A percentile compares a stretch with the other conserved stretches of the same genome.
Evolutionary conservation across 768 basidiomycete species (phyloP).

Genomic region (Phaeolepiota aurea): DNA sequence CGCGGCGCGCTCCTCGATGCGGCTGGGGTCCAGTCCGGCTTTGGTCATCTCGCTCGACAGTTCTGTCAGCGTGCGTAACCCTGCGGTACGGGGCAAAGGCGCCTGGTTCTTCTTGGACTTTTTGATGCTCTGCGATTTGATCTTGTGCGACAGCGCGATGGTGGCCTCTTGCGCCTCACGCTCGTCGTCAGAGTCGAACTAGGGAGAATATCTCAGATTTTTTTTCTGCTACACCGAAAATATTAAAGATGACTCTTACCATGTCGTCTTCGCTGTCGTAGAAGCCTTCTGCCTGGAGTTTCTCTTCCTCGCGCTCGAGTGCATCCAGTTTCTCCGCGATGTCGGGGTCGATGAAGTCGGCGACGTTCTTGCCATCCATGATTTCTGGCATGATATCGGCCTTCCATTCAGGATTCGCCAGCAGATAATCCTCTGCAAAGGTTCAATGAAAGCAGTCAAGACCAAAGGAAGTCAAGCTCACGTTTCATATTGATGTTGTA

Average conservation of each 20-base stretch:
- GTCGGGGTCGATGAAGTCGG: constrained; percentile 97
- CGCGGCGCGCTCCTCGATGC: constrained; percentile 82
- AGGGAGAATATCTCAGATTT: constrained; percentile 10
- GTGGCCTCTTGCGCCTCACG: constrained; percentile 62
- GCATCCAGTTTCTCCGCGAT: constrained; percentile 96
- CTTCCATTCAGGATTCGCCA: constrained; percentile 91
- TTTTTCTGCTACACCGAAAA: neutral
- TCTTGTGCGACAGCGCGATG: constrained; percentile 53
- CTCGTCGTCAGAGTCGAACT: constrained; percentile 70
- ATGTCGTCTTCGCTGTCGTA: constrained; percentile 88
- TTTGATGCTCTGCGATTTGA: constrained; percentile 70
- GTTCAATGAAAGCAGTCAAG: constrained; percentile 1
- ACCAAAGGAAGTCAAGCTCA: constrained; percentile 28
- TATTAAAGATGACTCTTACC: constrained; percentile 29
- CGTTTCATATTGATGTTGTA: constrained; percentile 88
- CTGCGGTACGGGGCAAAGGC: constrained; percentile 71
- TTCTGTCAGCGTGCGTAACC: constrained; percentile 61
- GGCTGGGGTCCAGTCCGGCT: constrained; percentile 83
- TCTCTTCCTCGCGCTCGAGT: constrained; percentile 93
- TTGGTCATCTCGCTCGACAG: constrained; percentile 76
- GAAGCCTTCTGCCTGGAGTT: constrained; percentile 89
- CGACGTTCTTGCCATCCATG: constrained; percentile 96
- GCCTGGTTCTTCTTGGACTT: constrained; percentile 83
- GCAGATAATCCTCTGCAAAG: constrained; percentile 75
- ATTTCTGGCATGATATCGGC: constrained; percentile 97